These are phyloP conservation scores for Theileria sp. DNA, from an alignment of 169 alveolate species.

Conservation along the genomic window DNA sequence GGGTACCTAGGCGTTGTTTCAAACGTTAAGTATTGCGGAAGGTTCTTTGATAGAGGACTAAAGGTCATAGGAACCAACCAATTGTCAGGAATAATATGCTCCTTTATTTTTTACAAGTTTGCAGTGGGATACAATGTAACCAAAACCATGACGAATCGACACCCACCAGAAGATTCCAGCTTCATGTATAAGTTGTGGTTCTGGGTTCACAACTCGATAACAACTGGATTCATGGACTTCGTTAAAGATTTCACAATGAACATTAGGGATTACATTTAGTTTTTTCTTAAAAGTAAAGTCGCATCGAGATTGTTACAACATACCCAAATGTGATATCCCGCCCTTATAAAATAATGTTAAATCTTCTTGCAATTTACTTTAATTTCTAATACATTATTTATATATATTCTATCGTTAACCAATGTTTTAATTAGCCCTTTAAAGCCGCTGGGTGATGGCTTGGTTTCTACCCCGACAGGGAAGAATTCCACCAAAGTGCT, in stretches of 20 bases:
- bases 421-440: background rate
- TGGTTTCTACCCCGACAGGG: background rate
- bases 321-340: background rate
- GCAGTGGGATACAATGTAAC: conserved; percentile 14
- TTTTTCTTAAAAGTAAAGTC: background rate
- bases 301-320: background rate
- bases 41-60: conserved; percentile 4
- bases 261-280: conserved; percentile 14
- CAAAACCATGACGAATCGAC: background rate
- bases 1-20: conserved; percentile 15
- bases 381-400: background rate
- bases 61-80: conserved; percentile 1
- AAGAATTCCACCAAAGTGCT: background rate
- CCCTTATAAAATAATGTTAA: too few species aligned
- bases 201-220: background rate
- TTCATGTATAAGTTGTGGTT: background rate
- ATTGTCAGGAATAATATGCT: background rate
- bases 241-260: conserved; percentile 7
- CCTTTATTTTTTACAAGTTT: conserved; percentile 12
- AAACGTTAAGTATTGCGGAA: conserved; percentile 9
- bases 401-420: background rate
- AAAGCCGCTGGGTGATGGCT: background rate
- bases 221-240: background rate
- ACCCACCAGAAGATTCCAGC: background rate
- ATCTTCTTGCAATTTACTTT: background rate